Conservation (phyloP, 495 filamentous ascomycete genomes). For the Pyrenopolyporus hunteri region DNA sequence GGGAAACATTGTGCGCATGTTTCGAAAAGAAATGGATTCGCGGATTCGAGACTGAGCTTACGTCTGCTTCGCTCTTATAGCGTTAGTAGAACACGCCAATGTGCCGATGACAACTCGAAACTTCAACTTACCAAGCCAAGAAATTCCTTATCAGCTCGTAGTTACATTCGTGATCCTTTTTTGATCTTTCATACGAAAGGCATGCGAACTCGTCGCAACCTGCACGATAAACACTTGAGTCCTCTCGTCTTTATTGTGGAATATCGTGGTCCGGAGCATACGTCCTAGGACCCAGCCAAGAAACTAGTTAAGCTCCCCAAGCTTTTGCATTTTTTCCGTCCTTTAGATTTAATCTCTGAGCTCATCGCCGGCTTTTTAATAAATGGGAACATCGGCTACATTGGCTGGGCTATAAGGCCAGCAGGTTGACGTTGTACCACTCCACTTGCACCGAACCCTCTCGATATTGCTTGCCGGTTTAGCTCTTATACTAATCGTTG, state of each 20-base stretch:
- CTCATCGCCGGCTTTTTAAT: constrained; percentile 30
- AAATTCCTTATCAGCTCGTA: not conserved
- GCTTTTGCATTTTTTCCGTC: constrained; percentile 27
- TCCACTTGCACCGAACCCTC: constrained; percentile 32
- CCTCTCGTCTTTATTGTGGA: constrained; percentile 6
- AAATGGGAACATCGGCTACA: constrained; percentile 13
- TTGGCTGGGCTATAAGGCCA: constrained; percentile 33
- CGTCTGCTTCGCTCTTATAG: not conserved
- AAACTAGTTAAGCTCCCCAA: constrained; percentile 18
- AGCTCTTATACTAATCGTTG: constrained; percentile 14
- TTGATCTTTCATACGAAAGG: not conserved
- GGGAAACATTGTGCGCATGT: constrained; percentile 23
- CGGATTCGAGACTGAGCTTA: not conserved
- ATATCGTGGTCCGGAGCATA: constrained; percentile 4
- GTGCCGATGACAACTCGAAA: constrained; percentile 17
- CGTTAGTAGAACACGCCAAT: not conserved
- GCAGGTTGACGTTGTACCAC: constrained; percentile 27
- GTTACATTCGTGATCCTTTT: not conserved
- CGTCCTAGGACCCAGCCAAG: constrained; percentile 10
- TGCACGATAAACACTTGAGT: constrained; percentile 2
- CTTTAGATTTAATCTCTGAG: constrained; percentile 15
- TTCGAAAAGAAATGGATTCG: constrained; percentile 9
- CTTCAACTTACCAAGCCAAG: constrained; percentile 8
- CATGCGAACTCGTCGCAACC: not conserved
- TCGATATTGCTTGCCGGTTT: constrained; percentile 32